Percentiles rank a stretch among this genome's conserved stretches.
These are phyloP conservation scores for Solanum pennellii DNA, from an alignment of 257 asterid genomes.

Conservation along the genomic window DNA sequence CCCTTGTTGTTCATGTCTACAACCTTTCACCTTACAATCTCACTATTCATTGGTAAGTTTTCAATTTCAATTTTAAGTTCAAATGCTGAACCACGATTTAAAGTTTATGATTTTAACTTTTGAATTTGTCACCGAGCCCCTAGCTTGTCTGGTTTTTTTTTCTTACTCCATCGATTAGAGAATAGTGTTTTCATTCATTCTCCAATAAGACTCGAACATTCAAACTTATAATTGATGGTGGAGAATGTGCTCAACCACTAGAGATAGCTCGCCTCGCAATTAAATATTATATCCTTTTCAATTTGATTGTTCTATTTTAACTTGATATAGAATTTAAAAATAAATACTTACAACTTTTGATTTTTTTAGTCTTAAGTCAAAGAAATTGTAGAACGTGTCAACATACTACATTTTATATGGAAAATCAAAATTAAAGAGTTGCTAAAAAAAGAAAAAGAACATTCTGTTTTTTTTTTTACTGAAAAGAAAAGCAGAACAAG, in stretches of 20 bases:
- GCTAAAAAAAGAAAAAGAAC: neutral
- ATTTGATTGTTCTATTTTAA: neutral
- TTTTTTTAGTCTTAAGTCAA: neutral
- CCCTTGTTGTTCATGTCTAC: slow-evolving; percentile 6
- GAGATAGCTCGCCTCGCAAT: neutral
- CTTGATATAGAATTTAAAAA: neutral
- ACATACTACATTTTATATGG: neutral
- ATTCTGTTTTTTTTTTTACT: neutral
- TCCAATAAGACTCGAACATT: neutral
- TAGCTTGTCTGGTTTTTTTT: neutral
- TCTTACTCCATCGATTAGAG: neutral
- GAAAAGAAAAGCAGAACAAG: neutral
- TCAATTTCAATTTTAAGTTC: neutral
- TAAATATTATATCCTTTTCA: neutral
- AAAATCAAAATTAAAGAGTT: neutral
- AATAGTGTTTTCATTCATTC: neutral
- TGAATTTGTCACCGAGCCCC: neutral
- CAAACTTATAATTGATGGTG: neutral
- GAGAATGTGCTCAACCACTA: neutral
- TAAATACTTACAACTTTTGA: neutral
- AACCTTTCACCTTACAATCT: slow-evolving; percentile 5
- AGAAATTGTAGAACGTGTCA: neutral
- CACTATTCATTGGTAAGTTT: slow-evolving; percentile 8
- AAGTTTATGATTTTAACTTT: neutral
- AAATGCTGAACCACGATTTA: neutral